Evolutionary conservation across 169 alveolate species (phyloP).

Genomic region (Babesia bigemina): DNA sequence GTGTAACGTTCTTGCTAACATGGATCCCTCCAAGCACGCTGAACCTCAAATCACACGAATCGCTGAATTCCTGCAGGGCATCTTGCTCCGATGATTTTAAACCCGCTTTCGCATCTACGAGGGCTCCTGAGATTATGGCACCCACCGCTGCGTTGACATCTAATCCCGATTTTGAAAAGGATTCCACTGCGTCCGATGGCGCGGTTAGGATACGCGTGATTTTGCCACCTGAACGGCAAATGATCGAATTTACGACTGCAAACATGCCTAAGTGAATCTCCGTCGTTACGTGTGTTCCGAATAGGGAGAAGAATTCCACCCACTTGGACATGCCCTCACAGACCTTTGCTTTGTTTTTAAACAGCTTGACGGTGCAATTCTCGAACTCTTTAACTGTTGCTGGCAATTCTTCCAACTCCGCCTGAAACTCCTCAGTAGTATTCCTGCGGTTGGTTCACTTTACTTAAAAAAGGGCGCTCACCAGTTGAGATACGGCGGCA

Average conservation of each 20-base stretch:
- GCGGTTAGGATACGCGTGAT: constrained; percentile 49
- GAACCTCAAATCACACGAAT: constrained; percentile 46
- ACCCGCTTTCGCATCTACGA: constrained; percentile 18
- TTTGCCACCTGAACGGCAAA: constrained; percentile 48
- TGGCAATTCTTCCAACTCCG: constrained; percentile 42
- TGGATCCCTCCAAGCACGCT: constrained; percentile 71
- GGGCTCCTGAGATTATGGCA: constrained; percentile 48
- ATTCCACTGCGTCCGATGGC: constrained; percentile 43
- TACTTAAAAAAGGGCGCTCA: neutral
- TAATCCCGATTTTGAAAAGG: constrained; percentile 43
- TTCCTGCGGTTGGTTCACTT: constrained; percentile 11
- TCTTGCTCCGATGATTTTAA: constrained; percentile 19
- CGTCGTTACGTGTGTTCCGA: constrained; percentile 66
- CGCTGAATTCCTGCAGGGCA: constrained; percentile 22
- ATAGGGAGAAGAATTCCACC: constrained; percentile 59
- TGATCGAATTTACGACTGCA: neutral
- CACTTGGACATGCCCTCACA: constrained; percentile 51
- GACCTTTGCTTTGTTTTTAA: constrained; percentile 29
- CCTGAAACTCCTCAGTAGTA: constrained; percentile 51
- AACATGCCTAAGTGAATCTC: constrained; percentile 56
- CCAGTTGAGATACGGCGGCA: constrained; percentile 70
- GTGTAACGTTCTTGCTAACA: constrained; percentile 46
- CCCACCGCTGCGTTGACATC: constrained; percentile 49
- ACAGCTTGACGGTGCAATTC: constrained; percentile 39
- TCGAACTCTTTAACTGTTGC: constrained; percentile 17